phyloP scores from a whole-genome alignment of 495 filamentous ascomycete genomes.

The Ascobolus immersus region DNA sequence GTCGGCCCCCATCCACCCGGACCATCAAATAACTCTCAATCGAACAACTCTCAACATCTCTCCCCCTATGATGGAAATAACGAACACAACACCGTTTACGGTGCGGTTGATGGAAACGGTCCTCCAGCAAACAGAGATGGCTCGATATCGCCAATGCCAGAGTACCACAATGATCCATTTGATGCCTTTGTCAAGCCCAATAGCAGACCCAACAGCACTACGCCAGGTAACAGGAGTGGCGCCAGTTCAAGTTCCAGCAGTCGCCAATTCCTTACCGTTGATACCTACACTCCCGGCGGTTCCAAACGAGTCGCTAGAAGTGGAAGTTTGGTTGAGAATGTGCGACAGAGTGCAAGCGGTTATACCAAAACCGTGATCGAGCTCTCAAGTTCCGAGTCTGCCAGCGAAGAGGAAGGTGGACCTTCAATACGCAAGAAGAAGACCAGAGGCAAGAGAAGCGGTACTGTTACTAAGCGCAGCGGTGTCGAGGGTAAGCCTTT shows the following conservation, averaged over 20 bases:
- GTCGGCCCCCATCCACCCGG: conserved; percentile 10
- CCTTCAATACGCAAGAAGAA: background rate
- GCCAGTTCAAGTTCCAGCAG: background rate
- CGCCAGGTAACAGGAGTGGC: background rate
- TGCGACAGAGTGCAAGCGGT: conserved; percentile 9
- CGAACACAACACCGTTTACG: background rate
- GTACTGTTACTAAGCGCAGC: no score
- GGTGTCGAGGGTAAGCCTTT: no score
- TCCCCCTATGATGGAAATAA: background rate
- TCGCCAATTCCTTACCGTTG: conserved; percentile 2
- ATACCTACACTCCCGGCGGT: background rate
- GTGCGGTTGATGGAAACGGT: background rate
- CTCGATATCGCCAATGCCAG: background rate
- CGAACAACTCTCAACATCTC: no score
- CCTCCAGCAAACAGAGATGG: background rate
- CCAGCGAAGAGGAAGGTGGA: conserved; percentile 1
- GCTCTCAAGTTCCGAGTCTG: conserved; percentile 12
- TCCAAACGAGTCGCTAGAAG: conserved; percentile 10
- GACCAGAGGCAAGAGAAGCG: background rate
- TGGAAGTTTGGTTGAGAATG: conserved; percentile 14
- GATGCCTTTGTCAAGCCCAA: background rate
- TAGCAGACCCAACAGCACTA: background rate
- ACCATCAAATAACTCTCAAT: conserved; percentile 2
- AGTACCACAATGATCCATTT: background rate
- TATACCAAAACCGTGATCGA: conserved; percentile 16